Conservation (phyloP, 371 early-diverging fungal genomes). For the Zychaea mexicana region DNA sequence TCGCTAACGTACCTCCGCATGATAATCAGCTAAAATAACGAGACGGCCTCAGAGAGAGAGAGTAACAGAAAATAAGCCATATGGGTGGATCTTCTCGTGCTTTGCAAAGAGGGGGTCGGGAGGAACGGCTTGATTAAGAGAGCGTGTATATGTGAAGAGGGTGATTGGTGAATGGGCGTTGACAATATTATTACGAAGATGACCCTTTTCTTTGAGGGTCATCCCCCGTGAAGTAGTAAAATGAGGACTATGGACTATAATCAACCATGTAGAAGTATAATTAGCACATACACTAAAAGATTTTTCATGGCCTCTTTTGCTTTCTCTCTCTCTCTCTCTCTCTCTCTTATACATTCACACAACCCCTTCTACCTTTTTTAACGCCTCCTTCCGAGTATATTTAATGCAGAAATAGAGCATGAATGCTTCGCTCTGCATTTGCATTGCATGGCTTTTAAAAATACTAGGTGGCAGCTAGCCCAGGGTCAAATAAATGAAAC, state of each 20-base stretch:
- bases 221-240: background rate
- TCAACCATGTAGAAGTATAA: no score
- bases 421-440: background rate
- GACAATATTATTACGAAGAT: background rate
- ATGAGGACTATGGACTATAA: no score
- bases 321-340: no score
- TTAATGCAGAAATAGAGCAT: background rate
- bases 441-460: background rate
- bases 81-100: background rate
- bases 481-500: no score
- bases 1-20: background rate
- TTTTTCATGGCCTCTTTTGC: no score
- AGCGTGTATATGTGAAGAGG: no score
- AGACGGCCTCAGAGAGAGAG: no score
- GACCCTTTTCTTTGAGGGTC: background rate
- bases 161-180: background rate
- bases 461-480: no score
- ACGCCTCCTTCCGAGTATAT: background rate
- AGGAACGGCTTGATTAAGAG: no score
- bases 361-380: background rate
- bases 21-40: background rate
- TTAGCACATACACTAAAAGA: no score
- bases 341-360: no score
- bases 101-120: background rate
- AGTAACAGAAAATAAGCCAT: no score